Evolutionary conservation across 176 grass and related monocot genomes (phyloP), one percentile per base, ranked within the genome.

Genomic region (Avena sativa): DNA sequence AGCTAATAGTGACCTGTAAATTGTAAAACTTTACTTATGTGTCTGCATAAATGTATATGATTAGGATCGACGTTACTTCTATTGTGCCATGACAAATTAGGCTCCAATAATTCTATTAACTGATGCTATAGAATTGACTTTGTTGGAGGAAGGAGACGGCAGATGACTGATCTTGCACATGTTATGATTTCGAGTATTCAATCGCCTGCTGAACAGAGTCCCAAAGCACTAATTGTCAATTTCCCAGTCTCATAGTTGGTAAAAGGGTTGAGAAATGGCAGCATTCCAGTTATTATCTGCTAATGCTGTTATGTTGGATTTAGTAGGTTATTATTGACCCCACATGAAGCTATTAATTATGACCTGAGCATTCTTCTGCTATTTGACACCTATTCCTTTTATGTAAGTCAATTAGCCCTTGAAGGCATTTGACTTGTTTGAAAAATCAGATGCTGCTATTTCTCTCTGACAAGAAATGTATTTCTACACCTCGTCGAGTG

Each of bases 21-120:
- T 40, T 71, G 52, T 50, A 52, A 71, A 78, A 59, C 12, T 34
- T 71, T 60, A 36, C 13, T 7, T 61, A 51, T 7, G 21, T 71
- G 30, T 51, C 20, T 78, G 43, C 68, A 61, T 77, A n/a, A 66
- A 67, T 79, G 30, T 32, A 63, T 83, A 78, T 68, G 15, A 61
- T 71, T 36, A 71, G 70, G 44, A 62, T 55, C n/a, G n/a, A 32
- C 26, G 8, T 78, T 26, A 15, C 15, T 76, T 77, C 4, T 16
- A 38, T 74, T 52, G 2, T 52, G 60, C 51, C 15, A 71, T 20
- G 78, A 86, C 53, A 78, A 63, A 56, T 51, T 16, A 53, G 50
- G 83, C 19, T 28, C 55, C 44, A 58, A 79, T 79, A 40, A 40
- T 79, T 60, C 6, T 79, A 52, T 81, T 49, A 12, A 62, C 21